Percentiles rank a stretch among this genome's conserved stretches.
phyloP scores from a whole-genome alignment of 83 land plant genomes.

The Thuja plicata region DNA sequence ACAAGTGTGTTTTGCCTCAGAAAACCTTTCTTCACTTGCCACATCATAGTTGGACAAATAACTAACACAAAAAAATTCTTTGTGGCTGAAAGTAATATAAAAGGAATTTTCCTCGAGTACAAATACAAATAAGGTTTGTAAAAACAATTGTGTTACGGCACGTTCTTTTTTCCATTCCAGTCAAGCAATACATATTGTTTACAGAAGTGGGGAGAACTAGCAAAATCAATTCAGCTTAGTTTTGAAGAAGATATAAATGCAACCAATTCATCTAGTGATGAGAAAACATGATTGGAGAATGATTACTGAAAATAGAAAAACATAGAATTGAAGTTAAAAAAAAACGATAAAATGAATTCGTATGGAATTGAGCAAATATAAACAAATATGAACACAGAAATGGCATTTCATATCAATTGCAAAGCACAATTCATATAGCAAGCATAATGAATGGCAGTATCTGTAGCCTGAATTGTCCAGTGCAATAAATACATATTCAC shows the following conservation, averaged over 20 bases:
- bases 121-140: neutral
- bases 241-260: neutral
- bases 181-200: neutral
- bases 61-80: neutral
- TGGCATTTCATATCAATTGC: neutral
- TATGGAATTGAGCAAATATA: neutral
- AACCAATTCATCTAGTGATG: neutral
- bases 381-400: neutral
- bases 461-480: neutral
- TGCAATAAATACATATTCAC: conserved; percentile 9
- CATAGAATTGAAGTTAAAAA: neutral
- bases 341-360: neutral
- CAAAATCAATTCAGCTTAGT: neutral
- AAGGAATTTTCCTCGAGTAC: neutral
- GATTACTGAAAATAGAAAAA: neutral
- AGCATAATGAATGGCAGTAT: neutral
- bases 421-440: neutral
- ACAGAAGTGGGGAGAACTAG: neutral
- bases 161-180: neutral
- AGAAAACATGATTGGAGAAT: neutral
- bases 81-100: neutral
- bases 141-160: neutral
- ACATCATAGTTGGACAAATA: neutral
- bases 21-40: neutral
- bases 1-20: neutral